Conservation (phyloP, 176 grass and related monocot genomes). For the Musa troglodytarum region DNA sequence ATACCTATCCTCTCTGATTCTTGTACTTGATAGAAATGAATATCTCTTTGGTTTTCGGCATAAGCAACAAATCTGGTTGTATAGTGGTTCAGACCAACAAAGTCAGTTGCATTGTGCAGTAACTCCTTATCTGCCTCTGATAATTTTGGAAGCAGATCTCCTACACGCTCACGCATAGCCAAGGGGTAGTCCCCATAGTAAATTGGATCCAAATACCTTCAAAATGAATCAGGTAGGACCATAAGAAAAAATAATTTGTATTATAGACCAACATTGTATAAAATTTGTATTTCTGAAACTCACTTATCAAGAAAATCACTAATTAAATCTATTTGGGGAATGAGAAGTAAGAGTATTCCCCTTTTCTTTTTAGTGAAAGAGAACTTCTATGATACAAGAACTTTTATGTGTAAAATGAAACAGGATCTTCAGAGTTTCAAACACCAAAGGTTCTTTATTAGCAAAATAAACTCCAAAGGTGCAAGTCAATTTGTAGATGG, state of each 20-base stretch:
- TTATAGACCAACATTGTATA: background rate
- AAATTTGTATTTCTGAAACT: background rate
- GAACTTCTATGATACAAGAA: too few relatives aligned
- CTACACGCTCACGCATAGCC: slow-evolving; percentile 66
- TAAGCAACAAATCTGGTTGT: slow-evolving; percentile 79
- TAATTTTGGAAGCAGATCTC: slow-evolving; percentile 75
- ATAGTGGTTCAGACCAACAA: slow-evolving; percentile 95
- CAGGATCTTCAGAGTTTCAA: background rate
- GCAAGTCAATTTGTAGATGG: background rate
- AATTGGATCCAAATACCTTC: slow-evolving; percentile 90
- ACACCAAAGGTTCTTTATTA: background rate
- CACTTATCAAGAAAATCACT: background rate
- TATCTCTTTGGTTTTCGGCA: slow-evolving; percentile 25
- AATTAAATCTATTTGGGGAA: background rate
- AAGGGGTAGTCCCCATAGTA: slow-evolving; percentile 89
- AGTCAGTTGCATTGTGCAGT: slow-evolving; percentile 80
- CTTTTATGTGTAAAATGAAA: background rate
- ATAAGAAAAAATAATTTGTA: background rate
- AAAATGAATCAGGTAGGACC: background rate
- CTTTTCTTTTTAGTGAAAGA: background rate
- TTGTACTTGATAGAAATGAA: slow-evolving; percentile 64
- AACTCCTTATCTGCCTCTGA: slow-evolving; percentile 78
- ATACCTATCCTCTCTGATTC: slow-evolving; percentile 67
- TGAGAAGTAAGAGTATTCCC: background rate
- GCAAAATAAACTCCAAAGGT: background rate